These are phyloP conservation scores for Nemophila menziesii DNA, from an alignment of 257 asterid species.

Conservation along the genomic window DNA sequence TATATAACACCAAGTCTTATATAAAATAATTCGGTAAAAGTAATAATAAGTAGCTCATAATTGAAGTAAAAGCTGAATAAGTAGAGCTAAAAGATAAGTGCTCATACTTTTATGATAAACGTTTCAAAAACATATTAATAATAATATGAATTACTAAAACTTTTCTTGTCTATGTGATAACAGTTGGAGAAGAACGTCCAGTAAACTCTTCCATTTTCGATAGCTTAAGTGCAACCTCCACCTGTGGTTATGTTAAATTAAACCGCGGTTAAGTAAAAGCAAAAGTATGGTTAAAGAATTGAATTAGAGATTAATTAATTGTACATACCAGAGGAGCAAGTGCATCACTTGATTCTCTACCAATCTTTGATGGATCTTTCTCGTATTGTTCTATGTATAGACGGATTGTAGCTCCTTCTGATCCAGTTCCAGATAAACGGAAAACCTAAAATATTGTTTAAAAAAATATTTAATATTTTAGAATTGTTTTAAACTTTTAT, in stretches of 20 bases:
- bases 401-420: constrained; percentile 97
- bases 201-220: constrained; percentile 88
- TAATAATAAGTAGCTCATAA: not conserved
- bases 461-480: no score
- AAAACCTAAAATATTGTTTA: constrained; percentile 55
- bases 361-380: constrained; percentile 75
- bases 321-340: constrained; percentile 70
- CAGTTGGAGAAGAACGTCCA: constrained; percentile 89
- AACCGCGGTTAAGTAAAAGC: constrained; percentile 5
- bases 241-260: constrained; percentile 38
- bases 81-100: not conserved
- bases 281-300: not conserved
- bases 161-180: constrained; percentile 52
- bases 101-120: not conserved
- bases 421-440: constrained; percentile 99
- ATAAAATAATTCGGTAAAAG: no score
- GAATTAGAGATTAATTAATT: not conserved
- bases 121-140: not conserved
- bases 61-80: not conserved
- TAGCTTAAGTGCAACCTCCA: constrained; percentile 86
- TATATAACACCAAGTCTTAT: no score
- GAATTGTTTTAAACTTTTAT: not conserved
- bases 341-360: constrained; percentile 75
- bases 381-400: constrained; percentile 91
- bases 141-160: no score